These are phyloP conservation scores for Flaveria trinervia DNA, from an alignment of 129 eudicot genomes.

Conservation along the genomic window DNA sequence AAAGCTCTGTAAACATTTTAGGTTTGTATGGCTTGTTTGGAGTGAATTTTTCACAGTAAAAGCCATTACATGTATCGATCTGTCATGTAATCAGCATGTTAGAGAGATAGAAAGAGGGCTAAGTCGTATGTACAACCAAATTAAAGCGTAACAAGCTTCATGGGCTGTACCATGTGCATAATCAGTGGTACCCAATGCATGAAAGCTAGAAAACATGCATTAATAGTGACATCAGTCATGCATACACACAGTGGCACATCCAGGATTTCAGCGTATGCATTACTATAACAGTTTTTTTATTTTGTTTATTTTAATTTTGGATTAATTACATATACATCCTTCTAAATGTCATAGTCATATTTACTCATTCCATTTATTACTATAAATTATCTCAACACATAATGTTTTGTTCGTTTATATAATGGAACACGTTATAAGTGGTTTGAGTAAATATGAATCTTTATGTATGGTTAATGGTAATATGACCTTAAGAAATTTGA, in stretches of 20 bases:
- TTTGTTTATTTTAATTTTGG: no score
- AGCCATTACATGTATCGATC: constrained; percentile 96
- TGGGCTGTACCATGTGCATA: constrained; percentile 18
- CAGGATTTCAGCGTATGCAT: neutral
- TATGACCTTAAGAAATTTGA: neutral
- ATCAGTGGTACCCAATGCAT: constrained; percentile 9
- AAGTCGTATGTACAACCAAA: constrained; percentile 27
- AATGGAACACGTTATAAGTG: no score
- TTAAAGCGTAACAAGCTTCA: neutral
- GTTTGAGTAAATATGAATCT: neutral
- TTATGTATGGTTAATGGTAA: neutral
- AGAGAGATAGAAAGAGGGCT: constrained; percentile 29
- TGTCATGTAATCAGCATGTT: constrained; percentile 43
- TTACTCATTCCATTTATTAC: no score
- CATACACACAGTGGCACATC: neutral
- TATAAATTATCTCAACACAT: no score
- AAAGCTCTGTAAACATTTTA: constrained; percentile 89
- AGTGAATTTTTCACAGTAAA: constrained; percentile 76
- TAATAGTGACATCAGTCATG: neutral
- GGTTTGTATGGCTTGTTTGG: constrained; percentile 85
- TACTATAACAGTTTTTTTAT: neutral
- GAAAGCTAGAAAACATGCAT: constrained; percentile 18
- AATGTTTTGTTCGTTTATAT: no score
- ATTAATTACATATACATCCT: no score
- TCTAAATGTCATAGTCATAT: no score